A percentile compares a stretch with the other conserved stretches of the same genome.
Evolutionary conservation across 306 rosid species (phyloP).

Genomic region (Malus sieversii): DNA sequence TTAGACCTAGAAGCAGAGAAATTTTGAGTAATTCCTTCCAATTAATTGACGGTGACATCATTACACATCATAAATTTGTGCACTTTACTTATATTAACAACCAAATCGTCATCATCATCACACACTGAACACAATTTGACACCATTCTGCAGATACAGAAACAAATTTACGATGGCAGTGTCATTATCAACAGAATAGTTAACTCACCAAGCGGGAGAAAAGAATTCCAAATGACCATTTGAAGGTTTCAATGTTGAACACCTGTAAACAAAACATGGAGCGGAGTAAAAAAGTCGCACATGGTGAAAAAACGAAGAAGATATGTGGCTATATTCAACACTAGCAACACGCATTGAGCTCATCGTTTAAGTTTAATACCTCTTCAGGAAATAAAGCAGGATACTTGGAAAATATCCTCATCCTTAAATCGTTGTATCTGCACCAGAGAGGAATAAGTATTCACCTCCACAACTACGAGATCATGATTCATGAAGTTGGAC

Average conservation of each 20-base stretch:
- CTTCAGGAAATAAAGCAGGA: conserved; percentile 82
- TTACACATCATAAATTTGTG: neutral
- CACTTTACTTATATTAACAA: neutral
- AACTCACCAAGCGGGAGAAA: conserved; percentile 93
- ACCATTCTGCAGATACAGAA: conserved; percentile 1
- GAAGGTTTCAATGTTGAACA: conserved; percentile 83
- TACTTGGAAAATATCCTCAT: conserved; percentile 83
- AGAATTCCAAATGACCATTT: conserved; percentile 98
- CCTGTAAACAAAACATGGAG: conserved; percentile 45
- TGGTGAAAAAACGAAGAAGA: conserved; percentile 10
- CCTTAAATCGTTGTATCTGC: conserved; percentile 80
- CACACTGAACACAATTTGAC: neutral
- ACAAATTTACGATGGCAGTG: neutral
- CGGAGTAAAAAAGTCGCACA: conserved; percentile 17
- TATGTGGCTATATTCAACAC: neutral
- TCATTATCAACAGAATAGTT: neutral
- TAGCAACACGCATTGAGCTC: neutral
- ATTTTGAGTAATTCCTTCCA: neutral
- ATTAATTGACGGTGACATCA: neutral
- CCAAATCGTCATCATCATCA: neutral
- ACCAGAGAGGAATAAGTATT: conserved; percentile 12
- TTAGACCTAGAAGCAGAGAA: neutral
- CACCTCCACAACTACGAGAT: neutral
- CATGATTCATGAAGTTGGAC: neutral
- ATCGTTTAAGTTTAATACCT: conserved; percentile 34